Conservation (phyloP, 1,284 basidiomycete species). For the Wallemia hederae region DNA sequence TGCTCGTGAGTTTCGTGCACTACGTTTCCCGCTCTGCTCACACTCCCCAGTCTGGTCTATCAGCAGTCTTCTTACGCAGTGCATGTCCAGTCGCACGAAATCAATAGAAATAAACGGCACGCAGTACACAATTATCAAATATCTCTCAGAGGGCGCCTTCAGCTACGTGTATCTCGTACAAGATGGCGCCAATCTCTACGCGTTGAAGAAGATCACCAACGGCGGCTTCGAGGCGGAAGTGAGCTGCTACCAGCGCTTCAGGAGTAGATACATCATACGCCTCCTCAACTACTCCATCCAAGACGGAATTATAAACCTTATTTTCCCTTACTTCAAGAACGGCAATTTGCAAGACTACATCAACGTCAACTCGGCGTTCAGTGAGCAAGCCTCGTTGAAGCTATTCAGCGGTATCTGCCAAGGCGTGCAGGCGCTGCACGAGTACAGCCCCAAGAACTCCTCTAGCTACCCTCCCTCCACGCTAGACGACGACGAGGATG, state of each 20-base stretch:
- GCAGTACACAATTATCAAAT: conserved; percentile 61
- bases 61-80: conserved; percentile 27
- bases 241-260: conserved; percentile 63
- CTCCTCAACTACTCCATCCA: neutral
- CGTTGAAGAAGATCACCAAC: conserved; percentile 67
- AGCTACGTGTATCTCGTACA: conserved; percentile 80
- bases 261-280: conserved; percentile 25
- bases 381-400: conserved; percentile 60
- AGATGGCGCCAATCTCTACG: conserved; percentile 50
- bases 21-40: neutral
- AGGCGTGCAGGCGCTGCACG: conserved; percentile 78
- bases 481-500: conserved; percentile 12
- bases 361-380: conserved; percentile 47
- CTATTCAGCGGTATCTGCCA: conserved; percentile 82
- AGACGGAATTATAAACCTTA: neutral
- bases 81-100: conserved; percentile 43
- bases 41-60: conserved; percentile 1
- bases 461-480: conserved; percentile 12
- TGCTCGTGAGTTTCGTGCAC: neutral
- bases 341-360: conserved; percentile 91
- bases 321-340: conserved; percentile 20
- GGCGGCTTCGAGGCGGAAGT: conserved; percentile 48
- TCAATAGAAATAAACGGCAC: conserved; percentile 80
- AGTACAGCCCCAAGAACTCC: conserved; percentile 28
- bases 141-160: conserved; percentile 81